Base-by-base conservation (phyloP, 768 basidiomycete genomes). In the Lactarius tabidus region DNA sequence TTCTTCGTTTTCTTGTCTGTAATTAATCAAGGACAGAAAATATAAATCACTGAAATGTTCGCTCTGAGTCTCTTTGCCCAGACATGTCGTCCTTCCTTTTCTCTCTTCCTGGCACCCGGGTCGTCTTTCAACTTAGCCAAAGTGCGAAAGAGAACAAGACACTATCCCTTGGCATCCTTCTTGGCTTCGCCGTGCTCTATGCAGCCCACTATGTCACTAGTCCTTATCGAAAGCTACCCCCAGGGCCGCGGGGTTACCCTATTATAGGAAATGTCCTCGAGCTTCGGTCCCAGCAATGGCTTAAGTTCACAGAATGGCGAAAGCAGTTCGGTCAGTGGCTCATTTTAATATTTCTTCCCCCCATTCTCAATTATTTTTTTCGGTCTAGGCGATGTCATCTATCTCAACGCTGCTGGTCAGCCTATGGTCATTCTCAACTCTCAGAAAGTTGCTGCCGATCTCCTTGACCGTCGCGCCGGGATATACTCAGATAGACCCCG, bases 401-500 rank as follows among this genome's bases (percentile, higher is more conserved):
- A 74, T 60, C 54, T 74, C n/a, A 58, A 65, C 54, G 62, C 71
- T 23, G 55, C 70, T 6, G 70, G 68, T n/a, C 62, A 51, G 15
- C 57, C 68, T 10, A 54, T 72, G 51, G 62, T 77, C 17, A 60
- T 77, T 36, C 65, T 77, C 53, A 75, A 72, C 58, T 68, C 71
- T 33, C 61, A 66, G 18, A 68, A 74, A 48, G 72, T 69, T 26
- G 74, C 72, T 0, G 57, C 63, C 18, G 76, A 77, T 28, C 68
- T 77, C 9, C 69, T 75, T 4, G 76, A 76, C n/a, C 67, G 70
- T 57, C 65, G 73, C n/a, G 66, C 71, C 14, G 59, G 67, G 10
- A 74, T 75, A 31, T 75, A 77, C 48, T 75, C 75, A 2, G 72
- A 71, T 41, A 57, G 77, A 36, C 65, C 69, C 26, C 51, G 39